These are phyloP conservation scores for Halenospora varia DNA, from an alignment of 495 filamentous ascomycete genomes.

Conservation along the genomic window DNA sequence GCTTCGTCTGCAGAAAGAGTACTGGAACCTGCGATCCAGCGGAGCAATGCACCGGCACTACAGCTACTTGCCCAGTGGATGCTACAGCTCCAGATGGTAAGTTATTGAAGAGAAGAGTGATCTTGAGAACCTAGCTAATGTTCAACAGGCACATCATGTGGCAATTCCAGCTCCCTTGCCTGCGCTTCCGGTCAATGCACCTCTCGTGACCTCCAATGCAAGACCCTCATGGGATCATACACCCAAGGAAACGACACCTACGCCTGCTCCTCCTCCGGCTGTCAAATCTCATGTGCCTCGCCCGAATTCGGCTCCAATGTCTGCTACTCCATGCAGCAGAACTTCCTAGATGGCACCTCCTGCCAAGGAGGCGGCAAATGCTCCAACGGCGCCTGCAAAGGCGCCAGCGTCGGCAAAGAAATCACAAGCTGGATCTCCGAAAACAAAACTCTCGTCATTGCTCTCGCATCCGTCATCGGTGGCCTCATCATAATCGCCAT, in stretches of 20 bases:
- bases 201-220: constrained; percentile 85
- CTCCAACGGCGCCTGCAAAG: constrained; percentile 66
- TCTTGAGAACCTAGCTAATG: constrained; percentile 5
- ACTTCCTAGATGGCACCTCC: constrained; percentile 89
- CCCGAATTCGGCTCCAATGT: constrained; percentile 58
- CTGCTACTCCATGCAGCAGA: constrained; percentile 78
- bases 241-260: constrained; percentile 69
- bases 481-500: constrained; percentile 60
- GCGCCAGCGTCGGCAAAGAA: constrained; percentile 54
- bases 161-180: constrained; percentile 51
- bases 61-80: constrained; percentile 72
- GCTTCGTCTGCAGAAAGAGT: constrained; percentile 72
- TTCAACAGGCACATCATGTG: constrained; percentile 46
- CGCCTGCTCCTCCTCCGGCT: constrained; percentile 72
- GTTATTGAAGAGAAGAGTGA: too few relatives aligned
- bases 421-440: constrained; percentile 62
- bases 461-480: constrained; percentile 64
- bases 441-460: constrained; percentile 73
- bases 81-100: constrained; percentile 63
- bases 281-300: constrained; percentile 71
- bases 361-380: constrained; percentile 83
- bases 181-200: constrained; percentile 97
- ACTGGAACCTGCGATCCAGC: constrained; percentile 77
- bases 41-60: constrained; percentile 74
- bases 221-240: constrained; percentile 76